A percentile compares a stretch with the other conserved stretches of the same genome.
These are phyloP conservation scores for Amanita thiersii DNA, from an alignment of 768 basidiomycete species.

Conservation along the genomic window DNA sequence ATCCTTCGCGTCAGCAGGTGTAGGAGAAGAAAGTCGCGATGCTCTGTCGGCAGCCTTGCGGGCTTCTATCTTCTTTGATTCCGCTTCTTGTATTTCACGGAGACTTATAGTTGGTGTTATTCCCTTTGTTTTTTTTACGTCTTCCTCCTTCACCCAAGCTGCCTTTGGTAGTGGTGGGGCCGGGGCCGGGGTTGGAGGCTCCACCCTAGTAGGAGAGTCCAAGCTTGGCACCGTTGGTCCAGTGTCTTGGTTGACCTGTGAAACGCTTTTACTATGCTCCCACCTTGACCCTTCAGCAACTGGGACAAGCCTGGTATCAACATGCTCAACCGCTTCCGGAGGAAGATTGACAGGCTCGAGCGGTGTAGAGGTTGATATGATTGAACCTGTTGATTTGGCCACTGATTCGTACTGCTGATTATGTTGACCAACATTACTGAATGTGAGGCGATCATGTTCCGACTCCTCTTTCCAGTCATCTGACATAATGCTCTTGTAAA, in stretches of 20 bases:
- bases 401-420: conserved; percentile 38
- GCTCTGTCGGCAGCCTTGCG: conserved; percentile 64
- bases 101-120: conserved; percentile 53
- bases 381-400: no score
- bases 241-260: conserved; percentile 5
- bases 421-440: conserved; percentile 52
- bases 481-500: conserved; percentile 36
- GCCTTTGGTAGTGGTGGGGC: conserved; percentile 30
- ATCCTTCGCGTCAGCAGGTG: conserved; percentile 35
- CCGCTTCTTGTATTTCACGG: conserved; percentile 93
- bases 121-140: conserved; percentile 46
- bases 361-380: no score
- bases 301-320: conserved; percentile 5
- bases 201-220: no score
- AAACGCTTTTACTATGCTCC: background rate
- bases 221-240: no score
- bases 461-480: conserved; percentile 37
- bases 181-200: background rate
- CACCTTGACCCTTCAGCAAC: background rate
- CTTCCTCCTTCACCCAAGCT: conserved; percentile 66
- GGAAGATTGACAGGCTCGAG: conserved; percentile 1
- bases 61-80: conserved; percentile 72
- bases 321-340: conserved; percentile 10
- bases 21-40: conserved; percentile 30
- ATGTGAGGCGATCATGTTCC: conserved; percentile 38